phyloP scores from a whole-genome alignment of 495 filamentous ascomycete genomes.

The Tuber magnatum region DNA sequence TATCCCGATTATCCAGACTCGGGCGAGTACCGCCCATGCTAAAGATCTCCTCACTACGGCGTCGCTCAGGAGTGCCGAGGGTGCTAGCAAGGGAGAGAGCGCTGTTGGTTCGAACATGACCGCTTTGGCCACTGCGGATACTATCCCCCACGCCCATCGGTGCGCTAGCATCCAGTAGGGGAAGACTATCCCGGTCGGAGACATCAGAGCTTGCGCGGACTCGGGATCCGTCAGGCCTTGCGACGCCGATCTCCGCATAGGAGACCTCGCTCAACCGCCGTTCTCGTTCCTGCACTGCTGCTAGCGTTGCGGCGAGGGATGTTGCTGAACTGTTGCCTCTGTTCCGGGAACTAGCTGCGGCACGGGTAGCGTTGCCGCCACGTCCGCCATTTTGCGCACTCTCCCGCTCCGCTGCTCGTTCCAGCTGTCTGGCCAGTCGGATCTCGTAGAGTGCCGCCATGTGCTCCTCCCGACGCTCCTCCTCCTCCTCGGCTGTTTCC shows the following conservation, averaged over 20 bases:
- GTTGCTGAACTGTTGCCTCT: constrained; percentile 17
- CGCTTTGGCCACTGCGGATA: constrained; percentile 18
- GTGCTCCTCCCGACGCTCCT: constrained; percentile 74
- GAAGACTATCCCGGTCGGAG: constrained; percentile 34
- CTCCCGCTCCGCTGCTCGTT: constrained; percentile 69
- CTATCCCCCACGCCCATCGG: constrained; percentile 32
- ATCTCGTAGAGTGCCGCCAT: constrained; percentile 93
- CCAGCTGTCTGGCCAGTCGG: constrained; percentile 65
- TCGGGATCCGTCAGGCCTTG: constrained; percentile 79
- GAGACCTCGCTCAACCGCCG: constrained; percentile 72
- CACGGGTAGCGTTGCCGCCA: constrained; percentile 54
- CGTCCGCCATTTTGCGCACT: constrained; percentile 55
- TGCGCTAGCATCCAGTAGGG: constrained; percentile 28
- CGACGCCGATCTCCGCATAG: constrained; percentile 79
- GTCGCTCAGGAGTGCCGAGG: constrained; percentile 12
- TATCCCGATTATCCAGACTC: constrained; percentile 19
- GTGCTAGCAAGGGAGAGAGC: not conserved
- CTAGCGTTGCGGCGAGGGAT: constrained; percentile 29
- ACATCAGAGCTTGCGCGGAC: constrained; percentile 55
- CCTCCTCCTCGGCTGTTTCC: constrained; percentile 63
- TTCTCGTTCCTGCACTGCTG: constrained; percentile 50
- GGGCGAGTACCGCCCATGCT: constrained; percentile 11
- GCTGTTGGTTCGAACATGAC: constrained; percentile 14
- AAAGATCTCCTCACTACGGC: constrained; percentile 35
- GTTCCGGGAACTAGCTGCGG: constrained; percentile 11